A percentile compares a stretch with the other conserved stretches of the same genome.
Conservation (phyloP, 768 basidiomycete species). For the Serendipita sp. region DNA sequence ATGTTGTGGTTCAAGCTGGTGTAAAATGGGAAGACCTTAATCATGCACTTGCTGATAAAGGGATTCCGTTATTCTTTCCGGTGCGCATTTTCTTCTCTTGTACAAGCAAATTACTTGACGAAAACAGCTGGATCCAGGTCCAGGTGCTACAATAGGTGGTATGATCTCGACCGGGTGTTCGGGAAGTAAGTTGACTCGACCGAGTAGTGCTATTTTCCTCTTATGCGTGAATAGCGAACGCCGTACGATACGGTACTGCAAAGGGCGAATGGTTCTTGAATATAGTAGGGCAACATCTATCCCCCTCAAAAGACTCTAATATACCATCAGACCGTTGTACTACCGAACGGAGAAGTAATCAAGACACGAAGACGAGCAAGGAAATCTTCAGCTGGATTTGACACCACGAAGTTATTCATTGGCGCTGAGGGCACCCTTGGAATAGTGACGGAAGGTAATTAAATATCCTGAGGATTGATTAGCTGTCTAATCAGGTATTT, state of each 20-base stretch:
- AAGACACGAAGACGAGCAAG: conserved; percentile 66
- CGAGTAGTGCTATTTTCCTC: not conserved
- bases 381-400: conserved; percentile 81
- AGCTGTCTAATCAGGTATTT: not conserved
- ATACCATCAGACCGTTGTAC: conserved; percentile 55
- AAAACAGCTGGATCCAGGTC: conserved; percentile 53
- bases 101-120: not conserved
- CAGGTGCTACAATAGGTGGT: conserved; percentile 68
- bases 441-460: conserved; percentile 67
- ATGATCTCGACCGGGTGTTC: conserved; percentile 81
- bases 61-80: conserved; percentile 74
- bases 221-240: conserved; percentile 35
- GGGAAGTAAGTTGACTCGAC: conserved; percentile 41
- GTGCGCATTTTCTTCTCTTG: conserved; percentile 23
- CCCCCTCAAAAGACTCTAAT: not conserved
- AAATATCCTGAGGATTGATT: not conserved
- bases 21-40: conserved; percentile 59
- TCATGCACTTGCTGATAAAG: conserved; percentile 45
- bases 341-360: conserved; percentile 79
- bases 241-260: conserved; percentile 76
- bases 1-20: conserved; percentile 61
- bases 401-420: conserved; percentile 71
- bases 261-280: conserved; percentile 87
- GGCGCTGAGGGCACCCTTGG: conserved; percentile 73
- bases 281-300: conserved; percentile 31